phyloP scores from a whole-genome alignment of 2,329 filamentous ascomycete genomes.

The Arachnopeziza araneosa region DNA sequence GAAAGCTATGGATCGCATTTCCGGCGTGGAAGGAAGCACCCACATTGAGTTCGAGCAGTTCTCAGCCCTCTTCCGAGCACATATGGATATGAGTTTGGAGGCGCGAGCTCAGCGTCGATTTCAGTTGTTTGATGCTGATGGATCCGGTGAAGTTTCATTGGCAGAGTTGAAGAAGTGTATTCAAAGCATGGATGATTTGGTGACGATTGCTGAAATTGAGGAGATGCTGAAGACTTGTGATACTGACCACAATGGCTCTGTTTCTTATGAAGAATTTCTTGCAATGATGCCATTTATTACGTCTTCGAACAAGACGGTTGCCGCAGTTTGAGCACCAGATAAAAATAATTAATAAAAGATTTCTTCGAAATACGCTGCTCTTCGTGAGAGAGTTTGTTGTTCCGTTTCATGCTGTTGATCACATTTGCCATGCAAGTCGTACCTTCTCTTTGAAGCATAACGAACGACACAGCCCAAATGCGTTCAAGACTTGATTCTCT shows the following conservation, averaged over 20 bases:
- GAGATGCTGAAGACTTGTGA: slow-evolving; percentile 4
- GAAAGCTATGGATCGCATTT: slow-evolving; percentile 6
- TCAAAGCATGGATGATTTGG: slow-evolving; percentile 7
- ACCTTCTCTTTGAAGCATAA: neutral
- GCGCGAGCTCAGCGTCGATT: slow-evolving; percentile 2
- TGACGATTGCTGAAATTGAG: slow-evolving; percentile 1
- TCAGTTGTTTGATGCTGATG: slow-evolving; percentile 4
- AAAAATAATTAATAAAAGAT: too few species aligned
- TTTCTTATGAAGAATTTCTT: slow-evolving; percentile 1
- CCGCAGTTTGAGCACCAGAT: neutral
- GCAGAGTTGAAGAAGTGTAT: slow-evolving; percentile 9
- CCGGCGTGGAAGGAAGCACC: neutral
- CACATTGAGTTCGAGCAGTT: slow-evolving; percentile 8
- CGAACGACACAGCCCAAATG: neutral
- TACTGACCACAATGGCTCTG: neutral
- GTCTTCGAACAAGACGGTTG: neutral
- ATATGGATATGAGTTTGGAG: slow-evolving; percentile 3
- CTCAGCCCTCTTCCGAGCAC: slow-evolving; percentile 1
- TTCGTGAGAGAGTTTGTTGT: too few species aligned
- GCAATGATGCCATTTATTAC: neutral
- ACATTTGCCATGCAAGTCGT: neutral
- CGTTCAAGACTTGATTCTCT: neutral
- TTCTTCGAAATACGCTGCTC: too few species aligned
- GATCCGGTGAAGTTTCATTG: slow-evolving; percentile 6
- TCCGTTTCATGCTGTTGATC: too few species aligned